These are phyloP conservation scores for Eucalyptus camaldulensis DNA, from an alignment of 345 rosid species.

Conservation along the genomic window DNA sequence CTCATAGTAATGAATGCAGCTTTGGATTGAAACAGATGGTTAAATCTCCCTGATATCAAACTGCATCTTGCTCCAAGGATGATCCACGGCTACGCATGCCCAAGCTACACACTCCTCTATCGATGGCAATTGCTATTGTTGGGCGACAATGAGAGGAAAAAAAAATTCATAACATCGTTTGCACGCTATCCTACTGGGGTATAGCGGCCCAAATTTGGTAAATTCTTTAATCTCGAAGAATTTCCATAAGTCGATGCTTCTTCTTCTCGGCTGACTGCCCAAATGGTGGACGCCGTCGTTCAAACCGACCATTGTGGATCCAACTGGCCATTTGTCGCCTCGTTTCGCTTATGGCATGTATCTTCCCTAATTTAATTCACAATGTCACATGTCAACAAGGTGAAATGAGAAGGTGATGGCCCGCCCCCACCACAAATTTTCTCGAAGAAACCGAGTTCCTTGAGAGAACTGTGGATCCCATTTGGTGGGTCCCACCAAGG, in stretches of 20 bases:
- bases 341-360: accelerated
- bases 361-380: background rate
- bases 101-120: too few species aligned
- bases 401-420: too few species aligned
- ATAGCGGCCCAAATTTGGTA: background rate
- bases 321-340: background rate
- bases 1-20: background rate
- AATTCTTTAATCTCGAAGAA: background rate
- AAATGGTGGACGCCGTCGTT: background rate
- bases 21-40: background rate
- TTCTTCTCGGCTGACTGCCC: background rate
- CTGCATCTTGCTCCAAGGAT: too few species aligned
- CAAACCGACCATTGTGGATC: background rate
- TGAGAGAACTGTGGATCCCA: too few species aligned
- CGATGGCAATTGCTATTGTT: background rate
- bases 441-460: too few species aligned
- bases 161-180: too few species aligned
- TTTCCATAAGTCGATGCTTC: background rate
- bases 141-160: background rate
- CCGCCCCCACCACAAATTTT: too few species aligned
- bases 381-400: too few species aligned
- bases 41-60: too few species aligned
- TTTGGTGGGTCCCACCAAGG: too few species aligned
- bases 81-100: too few species aligned
- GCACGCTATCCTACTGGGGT: background rate